Percentiles rank a stretch among this genome's conserved stretches.
Conservation (phyloP, 768 basidiomycete genomes). For the Phylloporus sp. region DNA sequence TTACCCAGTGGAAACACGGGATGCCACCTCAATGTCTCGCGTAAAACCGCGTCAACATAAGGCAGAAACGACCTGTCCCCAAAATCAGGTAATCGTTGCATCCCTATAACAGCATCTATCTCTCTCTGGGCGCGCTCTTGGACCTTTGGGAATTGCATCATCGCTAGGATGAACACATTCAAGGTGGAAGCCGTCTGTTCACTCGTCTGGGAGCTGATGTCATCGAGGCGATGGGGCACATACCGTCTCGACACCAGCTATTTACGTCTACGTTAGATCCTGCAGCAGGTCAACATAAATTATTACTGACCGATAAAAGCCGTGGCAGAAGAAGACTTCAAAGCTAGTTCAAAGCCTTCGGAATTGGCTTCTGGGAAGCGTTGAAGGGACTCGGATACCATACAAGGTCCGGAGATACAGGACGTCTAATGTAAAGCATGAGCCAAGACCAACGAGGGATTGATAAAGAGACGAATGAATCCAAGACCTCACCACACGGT, state of each 20-base stretch:
- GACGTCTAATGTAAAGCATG: conserved; percentile 10
- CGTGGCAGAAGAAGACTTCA: conserved; percentile 31
- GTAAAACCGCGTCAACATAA: conserved; percentile 32
- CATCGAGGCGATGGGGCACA: neutral
- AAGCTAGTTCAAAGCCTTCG: conserved; percentile 24
- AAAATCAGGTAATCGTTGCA: conserved; percentile 23
- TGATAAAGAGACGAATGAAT: neutral
- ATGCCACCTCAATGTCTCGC: conserved; percentile 34
- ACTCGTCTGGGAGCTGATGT: conserved; percentile 1
- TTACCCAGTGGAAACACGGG: conserved; percentile 31
- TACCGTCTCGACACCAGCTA: conserved; percentile 32
- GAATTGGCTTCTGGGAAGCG: conserved; percentile 13
- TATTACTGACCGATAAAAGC: conserved; percentile 29
- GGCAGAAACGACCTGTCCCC: conserved; percentile 28
- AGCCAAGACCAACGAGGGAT: conserved; percentile 1
- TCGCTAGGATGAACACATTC: conserved; percentile 30
- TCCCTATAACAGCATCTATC: conserved; percentile 31
- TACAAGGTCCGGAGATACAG: conserved; percentile 23
- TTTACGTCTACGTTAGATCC: conserved; percentile 4
- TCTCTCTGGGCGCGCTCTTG: conserved; percentile 34
- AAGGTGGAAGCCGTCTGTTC: conserved; percentile 33
- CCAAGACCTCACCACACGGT: conserved; percentile 24
- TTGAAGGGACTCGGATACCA: conserved; percentile 30
- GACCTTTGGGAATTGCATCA: conserved; percentile 33
- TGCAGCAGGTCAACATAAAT: neutral